Percentiles rank a stretch among this genome's conserved stretches.
Conservation (phyloP, 2,329 filamentous ascomycete species). For the Monilinia fructicola region DNA sequence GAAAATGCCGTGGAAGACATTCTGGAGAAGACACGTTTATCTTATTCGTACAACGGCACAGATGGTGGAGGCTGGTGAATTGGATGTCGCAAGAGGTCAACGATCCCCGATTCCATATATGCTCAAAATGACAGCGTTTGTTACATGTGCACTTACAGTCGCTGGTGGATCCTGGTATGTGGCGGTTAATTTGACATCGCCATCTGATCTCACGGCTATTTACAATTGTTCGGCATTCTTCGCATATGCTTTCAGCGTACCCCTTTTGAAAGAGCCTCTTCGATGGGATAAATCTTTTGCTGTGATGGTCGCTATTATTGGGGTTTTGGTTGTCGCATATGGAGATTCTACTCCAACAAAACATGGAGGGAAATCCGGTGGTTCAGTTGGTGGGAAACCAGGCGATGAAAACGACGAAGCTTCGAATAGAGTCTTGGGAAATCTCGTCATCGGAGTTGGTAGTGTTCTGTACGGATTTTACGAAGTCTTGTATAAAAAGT, state of each 20-base stretch:
- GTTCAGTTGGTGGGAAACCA: conserved; percentile 49
- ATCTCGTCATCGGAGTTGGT: conserved; percentile 86
- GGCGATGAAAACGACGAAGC: conserved; percentile 50
- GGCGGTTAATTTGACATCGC: conserved; percentile 88
- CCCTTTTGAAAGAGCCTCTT: conserved; percentile 80
- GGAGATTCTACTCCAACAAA: conserved; percentile 64
- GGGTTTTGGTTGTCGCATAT: conserved; percentile 93
- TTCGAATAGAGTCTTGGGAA: conserved; percentile 73
- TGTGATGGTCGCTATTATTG: conserved; percentile 81
- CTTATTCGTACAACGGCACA: conserved; percentile 66
- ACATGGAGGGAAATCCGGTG: conserved; percentile 55
- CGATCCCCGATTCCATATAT: conserved; percentile 69
- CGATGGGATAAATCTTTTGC: conserved; percentile 82
- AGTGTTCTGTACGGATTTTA: conserved; percentile 95
- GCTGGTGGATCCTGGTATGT: conserved; percentile 95
- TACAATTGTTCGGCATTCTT: conserved; percentile 99
- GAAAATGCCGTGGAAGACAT: conserved; percentile 74
- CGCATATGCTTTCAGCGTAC: conserved; percentile 94
- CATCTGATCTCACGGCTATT: conserved; percentile 92
- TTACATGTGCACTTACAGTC: conserved; percentile 83
- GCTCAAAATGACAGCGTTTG: conserved; percentile 71
- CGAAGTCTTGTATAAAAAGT: conserved; percentile 93
- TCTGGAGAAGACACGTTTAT: conserved; percentile 75
- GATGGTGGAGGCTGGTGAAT: conserved; percentile 80
- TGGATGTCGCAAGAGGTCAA: conserved; percentile 60